Conservation (phyloP, 306 rosid genomes). For the Lathyrus aphaca region DNA sequence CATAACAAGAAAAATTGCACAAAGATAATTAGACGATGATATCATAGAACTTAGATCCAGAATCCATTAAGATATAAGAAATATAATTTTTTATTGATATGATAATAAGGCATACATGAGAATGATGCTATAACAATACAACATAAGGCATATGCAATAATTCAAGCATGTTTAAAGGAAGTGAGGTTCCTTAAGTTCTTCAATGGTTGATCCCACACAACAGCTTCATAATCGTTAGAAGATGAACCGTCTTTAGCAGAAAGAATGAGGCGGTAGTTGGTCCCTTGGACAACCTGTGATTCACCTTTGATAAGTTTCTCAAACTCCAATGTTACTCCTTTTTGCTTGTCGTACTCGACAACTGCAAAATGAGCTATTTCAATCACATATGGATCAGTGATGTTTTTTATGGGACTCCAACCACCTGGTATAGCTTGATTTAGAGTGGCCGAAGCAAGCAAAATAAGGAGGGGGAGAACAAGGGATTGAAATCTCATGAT, state of each 20-base stretch:
- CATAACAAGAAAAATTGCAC: too few species aligned
- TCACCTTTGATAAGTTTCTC: conserved; percentile 41
- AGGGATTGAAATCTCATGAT: neutral
- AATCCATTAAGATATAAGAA: too few species aligned
- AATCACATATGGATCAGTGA: neutral
- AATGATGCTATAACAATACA: too few species aligned
- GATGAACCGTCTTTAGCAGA: conserved; percentile 8
- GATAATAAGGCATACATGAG: too few species aligned
- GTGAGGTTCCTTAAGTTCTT: too few species aligned
- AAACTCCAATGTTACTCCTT: conserved; percentile 28
- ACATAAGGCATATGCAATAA: too few species aligned
- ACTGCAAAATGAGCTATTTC: neutral
- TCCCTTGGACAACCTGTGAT: neutral
- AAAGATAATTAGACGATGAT: too few species aligned
- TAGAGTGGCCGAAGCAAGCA: neutral
- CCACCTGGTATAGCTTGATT: neutral
- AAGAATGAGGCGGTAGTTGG: conserved; percentile 40
- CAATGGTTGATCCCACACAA: conserved; percentile 32
- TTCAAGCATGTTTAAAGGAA: too few species aligned
- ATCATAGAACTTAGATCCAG: too few species aligned
- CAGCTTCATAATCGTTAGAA: conserved; percentile 27
- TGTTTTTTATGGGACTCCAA: neutral
- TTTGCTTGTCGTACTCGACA: conserved; percentile 32
- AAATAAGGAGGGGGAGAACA: neutral
- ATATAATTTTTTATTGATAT: too few species aligned